phyloP scores from a whole-genome alignment of 352 stramenopile species.

The Pythium phragmiticola region DNA sequence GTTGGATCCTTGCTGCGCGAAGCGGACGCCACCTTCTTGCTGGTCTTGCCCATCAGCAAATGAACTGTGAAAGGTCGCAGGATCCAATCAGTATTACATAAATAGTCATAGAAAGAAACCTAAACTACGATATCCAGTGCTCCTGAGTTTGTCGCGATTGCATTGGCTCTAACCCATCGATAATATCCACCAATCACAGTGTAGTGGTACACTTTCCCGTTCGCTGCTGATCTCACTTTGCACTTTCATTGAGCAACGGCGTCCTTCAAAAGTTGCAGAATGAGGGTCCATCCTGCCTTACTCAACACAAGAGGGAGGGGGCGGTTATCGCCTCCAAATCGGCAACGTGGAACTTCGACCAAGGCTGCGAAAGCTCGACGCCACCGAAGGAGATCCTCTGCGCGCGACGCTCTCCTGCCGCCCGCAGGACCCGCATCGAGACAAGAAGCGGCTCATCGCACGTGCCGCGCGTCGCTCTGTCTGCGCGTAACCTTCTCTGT shows the following conservation, averaged over 20 bases:
- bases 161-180: conserved; percentile 6
- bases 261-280: neutral
- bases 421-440: neutral
- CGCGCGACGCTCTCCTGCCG: conserved; percentile 2
- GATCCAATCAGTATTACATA: neutral
- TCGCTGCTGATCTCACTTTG: conserved; percentile 9
- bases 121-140: conserved; percentile 18
- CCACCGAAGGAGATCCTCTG: neutral
- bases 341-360: conserved; percentile 16
- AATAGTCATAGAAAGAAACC: neutral
- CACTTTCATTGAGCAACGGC: conserved; percentile 9
- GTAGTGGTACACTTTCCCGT: conserved; percentile 24
- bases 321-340: conserved; percentile 16
- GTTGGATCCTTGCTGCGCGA: neutral
- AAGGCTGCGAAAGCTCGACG: neutral
- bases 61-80: conserved; percentile 15
- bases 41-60: conserved; percentile 9
- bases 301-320: conserved; percentile 15
- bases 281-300: conserved; percentile 15
- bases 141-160: neutral
- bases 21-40: neutral
- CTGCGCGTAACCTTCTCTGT: conserved; percentile 5
- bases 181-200: conserved; percentile 8
- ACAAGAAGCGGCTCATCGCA: conserved; percentile 1
- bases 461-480: conserved; percentile 4